Evolutionary conservation across 169 alveolate genomes (phyloP).

Genomic region (Eimeria sp.): DNA sequence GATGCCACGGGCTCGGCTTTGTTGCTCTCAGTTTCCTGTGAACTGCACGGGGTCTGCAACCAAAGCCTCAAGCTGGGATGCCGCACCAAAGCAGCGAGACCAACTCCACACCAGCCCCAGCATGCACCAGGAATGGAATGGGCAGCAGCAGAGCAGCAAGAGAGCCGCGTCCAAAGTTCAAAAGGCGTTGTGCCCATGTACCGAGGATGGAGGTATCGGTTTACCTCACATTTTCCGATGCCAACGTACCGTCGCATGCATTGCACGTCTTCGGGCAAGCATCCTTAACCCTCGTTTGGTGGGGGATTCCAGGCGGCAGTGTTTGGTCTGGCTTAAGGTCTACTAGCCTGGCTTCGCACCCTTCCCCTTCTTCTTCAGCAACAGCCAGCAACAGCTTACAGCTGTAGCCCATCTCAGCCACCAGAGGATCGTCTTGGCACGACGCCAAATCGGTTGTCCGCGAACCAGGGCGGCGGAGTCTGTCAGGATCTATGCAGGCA

Average conservation of each 20-base stretch:
- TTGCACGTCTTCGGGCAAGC: slow-evolving; percentile 89
- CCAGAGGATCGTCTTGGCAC: slow-evolving; percentile 87
- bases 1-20: neutral
- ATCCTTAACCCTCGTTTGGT: slow-evolving; percentile 85
- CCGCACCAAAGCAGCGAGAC: neutral
- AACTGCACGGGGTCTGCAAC: neutral
- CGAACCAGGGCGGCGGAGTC: slow-evolving; percentile 71
- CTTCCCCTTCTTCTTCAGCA: slow-evolving; percentile 84
- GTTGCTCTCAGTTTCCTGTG: neutral
- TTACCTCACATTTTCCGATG: neutral
- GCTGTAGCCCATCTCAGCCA: slow-evolving; percentile 87
- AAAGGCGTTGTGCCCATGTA: neutral
- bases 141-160: neutral
- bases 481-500: slow-evolving; percentile 51
- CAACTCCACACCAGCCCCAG: neutral
- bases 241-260: slow-evolving; percentile 83
- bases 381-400: slow-evolving; percentile 85
- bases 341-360: slow-evolving; percentile 85
- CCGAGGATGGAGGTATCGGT: neutral
- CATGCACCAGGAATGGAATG: neutral
- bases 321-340: slow-evolving; percentile 81
- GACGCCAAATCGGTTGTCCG: slow-evolving; percentile 52
- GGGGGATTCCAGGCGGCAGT: slow-evolving; percentile 87
- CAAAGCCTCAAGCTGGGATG: neutral
- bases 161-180: neutral